Evolutionary conservation across 1,139 yeast genomes (phyloP), one percentile per base, ranked within the genome.

Genomic region (Zygotorulaspora mrakii): DNA sequence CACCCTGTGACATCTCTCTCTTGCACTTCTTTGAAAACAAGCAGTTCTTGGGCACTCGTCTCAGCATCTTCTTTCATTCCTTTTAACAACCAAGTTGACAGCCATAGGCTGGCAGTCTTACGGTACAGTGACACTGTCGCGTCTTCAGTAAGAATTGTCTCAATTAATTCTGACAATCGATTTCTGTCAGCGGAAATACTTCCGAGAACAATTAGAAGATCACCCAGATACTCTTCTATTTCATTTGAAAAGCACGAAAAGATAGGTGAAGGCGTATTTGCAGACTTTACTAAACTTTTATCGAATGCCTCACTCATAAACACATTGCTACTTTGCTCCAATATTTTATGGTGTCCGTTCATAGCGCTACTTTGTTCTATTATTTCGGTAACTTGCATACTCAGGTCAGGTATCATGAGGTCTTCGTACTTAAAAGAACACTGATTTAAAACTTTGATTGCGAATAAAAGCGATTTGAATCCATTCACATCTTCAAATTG

Each of bases 81-180:
- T 16, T 46, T 46, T n/a, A 58, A 35, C 18, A 63, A 29, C 37
- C 46, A 49, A 27, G 58, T 53, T 1, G 62, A 43, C 2, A 62
- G 46, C 69, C 69, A 66, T 12, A 65, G 38, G 1, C 57, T 44
- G 3, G 59, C 37, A 0, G 58, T 40, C 31, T 48, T 58, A 25
- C 51, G 51, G 8, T 33, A 22, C 17, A 27, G 11, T 2, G 48
- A 31, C 4, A 39, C 35, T 8, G 37, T 35, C 1, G 40, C 40
- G n/a, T 45, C 39, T 1, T 52, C 43, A 1, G 62, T 42, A 11
- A 50, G 31, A 2, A 49, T 12, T 9, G 33, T 16, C 10, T 39
- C 42, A 14, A 52, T 25, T 2, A 45, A n/a, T 4, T 17, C 16
- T 10, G 37, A 40, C 3, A 51, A 14, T 17, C 18, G 35, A 21